Base-by-base conservation (phyloP, 805 yeast species). In the Tetrapisispora arboricola region DNA sequence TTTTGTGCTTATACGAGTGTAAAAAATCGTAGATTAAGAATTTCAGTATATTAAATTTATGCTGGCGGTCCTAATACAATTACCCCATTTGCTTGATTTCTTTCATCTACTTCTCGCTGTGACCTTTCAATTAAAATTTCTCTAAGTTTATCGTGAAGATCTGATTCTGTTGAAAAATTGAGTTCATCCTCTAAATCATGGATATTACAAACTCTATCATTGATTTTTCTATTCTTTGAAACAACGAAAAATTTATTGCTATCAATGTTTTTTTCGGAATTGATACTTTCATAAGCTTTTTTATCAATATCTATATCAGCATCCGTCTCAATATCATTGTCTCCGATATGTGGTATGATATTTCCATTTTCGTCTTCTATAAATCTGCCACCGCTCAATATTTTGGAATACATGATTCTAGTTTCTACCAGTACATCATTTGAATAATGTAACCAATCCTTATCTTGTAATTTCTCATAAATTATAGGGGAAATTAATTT, bases 401-500 rank as follows among this genome's bases (percentile, higher is more conserved):
- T 58, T 43, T 54, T 57, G 9, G 63, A 55, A 42, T 55, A 58
- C 61, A 58, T 57, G 22, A 51, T 41, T 38, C 59, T 54, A 35
- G 57, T 57, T 42, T 53, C 63, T 42, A 49, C 54, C 35, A 57
- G 42, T 12, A 56, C 55, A 28, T 56, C 59, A 17, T 57, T 56
- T 5, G 57, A 46, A 41, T 56, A 50, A 40, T 44, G 51, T 15
- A 45, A 38, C 63, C 63, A 58, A 27, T 53, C 55, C 16, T 47
- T 42, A 20, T 51, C 51, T 25, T 48, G 50, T 28, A 57, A 32
- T 10, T 48, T 47, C 2, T 39, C 39, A 39, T 46, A 52, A 4
- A 56, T 58, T 33, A 49, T 57, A n/a, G 55, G 53, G 4, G 63
- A 55, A 1, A 58, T 57, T 21, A 53, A 41, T 31, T 58, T 60